Evolutionary conservation across 2,329 filamentous ascomycete genomes (phyloP).

Genomic region (Ophidiomyces ophidiicola): DNA sequence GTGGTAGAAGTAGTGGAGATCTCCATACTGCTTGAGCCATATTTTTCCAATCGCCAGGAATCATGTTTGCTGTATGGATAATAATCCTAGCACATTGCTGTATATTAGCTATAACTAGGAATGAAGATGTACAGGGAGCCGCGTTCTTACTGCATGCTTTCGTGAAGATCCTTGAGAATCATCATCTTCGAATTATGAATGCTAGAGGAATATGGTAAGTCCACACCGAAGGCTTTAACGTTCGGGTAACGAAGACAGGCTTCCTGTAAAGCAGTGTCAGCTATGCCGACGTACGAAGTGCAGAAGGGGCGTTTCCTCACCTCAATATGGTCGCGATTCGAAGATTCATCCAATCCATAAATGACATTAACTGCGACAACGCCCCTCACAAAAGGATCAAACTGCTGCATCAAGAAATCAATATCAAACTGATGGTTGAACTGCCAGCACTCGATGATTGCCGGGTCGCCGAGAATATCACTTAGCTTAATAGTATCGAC

Average conservation of each 20-base stretch:
- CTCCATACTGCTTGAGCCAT: slow-evolving; percentile 77
- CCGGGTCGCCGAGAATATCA: slow-evolving; percentile 60
- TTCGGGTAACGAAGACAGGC: slow-evolving; percentile 52
- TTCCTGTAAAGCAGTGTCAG: slow-evolving; percentile 36
- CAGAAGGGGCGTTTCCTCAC: slow-evolving; percentile 30
- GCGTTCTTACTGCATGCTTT: slow-evolving; percentile 48
- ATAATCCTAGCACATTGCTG: slow-evolving; percentile 39
- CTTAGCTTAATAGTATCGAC: slow-evolving; percentile 51
- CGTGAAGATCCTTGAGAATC: slow-evolving; percentile 65
- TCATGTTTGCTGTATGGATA: slow-evolving; percentile 88
- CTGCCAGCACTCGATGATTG: slow-evolving; percentile 53
- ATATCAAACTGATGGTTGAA: slow-evolving; percentile 47
- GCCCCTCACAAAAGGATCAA: slow-evolving; percentile 44
- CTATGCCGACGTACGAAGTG: slow-evolving; percentile 2
- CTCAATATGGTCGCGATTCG: slow-evolving; percentile 44
- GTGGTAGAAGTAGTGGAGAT: slow-evolving; percentile 55
- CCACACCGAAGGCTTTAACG: slow-evolving; percentile 58
- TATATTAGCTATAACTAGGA: neutral
- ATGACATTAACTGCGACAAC: slow-evolving; percentile 47
- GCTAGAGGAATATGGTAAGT: slow-evolving; percentile 72
- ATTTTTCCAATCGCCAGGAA: slow-evolving; percentile 73
- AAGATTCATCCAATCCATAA: slow-evolving; percentile 54
- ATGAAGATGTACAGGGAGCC: neutral
- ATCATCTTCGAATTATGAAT: slow-evolving; percentile 85
- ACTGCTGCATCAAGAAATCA: slow-evolving; percentile 48